Base-by-base conservation (phyloP, 768 basidiomycete species). In the Trametes meyenii region DNA sequence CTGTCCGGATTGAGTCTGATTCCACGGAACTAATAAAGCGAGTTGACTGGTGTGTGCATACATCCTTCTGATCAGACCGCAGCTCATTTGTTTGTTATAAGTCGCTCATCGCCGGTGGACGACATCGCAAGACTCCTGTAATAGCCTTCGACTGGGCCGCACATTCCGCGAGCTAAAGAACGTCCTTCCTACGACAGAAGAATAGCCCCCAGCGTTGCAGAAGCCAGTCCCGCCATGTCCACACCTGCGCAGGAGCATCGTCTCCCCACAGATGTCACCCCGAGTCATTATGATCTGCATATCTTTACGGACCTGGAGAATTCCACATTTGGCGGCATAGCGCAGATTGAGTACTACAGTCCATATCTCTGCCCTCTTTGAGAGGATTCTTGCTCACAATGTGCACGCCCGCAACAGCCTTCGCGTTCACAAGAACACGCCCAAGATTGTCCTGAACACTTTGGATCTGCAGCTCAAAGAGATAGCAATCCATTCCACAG, bases 251-350 rank as follows among this genome's bases (percentile, higher is more conserved):
- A 62, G 61, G 69, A 70, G 33, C 74, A 83, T 67, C 85, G 90
- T 66, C 83, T 93, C 54, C 89, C 90, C n/a, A 79, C 79, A 0
- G 75, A 86, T 64, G 82, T 90, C 55, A 84, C 80, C 67, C 88
- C 92, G 13, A 81, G 74, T 6, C 91, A 94, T 71, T 96, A 95
- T 73, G 88, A 91, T 66, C 70, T 94, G 51, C 85, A 85, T 46
- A 76, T 95, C 71, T 85, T 83, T 69, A 95, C 93, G 2, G 92
- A 98, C 75, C 84, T 98, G 52, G 81, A 88, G 58, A 80, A 80
- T n/a, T 80, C 86, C 61, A 82, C 76, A 10, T 98, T 94, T 72
- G 78, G 84, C 42, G 96, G 96, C 44, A 79, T 86, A 39, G 90
- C 88, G 50, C 85, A 85, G 65, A 84, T 92, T 70, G 79, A 83